Conservation (phyloP, 768 basidiomycete species). For the Rhodotorula toruloides region DNA sequence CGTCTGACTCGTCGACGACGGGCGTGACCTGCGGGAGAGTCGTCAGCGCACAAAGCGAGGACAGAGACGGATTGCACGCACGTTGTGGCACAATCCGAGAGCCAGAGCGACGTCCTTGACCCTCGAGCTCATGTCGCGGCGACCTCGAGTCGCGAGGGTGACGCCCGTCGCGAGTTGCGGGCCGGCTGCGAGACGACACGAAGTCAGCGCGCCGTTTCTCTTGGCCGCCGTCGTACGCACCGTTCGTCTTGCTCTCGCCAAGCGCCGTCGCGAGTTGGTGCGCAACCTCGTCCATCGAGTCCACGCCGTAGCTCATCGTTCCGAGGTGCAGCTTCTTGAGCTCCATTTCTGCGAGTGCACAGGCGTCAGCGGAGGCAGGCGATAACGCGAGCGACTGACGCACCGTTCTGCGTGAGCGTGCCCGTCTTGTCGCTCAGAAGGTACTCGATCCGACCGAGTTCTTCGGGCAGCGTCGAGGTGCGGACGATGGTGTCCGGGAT, state of each 20-base stretch:
- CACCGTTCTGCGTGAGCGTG: slow-evolving; percentile 93
- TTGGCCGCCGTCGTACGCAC: no score
- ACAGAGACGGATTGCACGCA: slow-evolving; percentile 47
- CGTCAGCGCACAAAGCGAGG: not conserved
- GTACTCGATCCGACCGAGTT: slow-evolving; percentile 91
- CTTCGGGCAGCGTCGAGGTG: slow-evolving; percentile 95
- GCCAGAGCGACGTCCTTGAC: slow-evolving; percentile 88
- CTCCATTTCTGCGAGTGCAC: slow-evolving; percentile 74
- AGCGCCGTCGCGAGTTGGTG: slow-evolving; percentile 85
- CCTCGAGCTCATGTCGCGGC: slow-evolving; percentile 89
- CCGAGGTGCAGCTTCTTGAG: slow-evolving; percentile 99
- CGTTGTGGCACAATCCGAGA: slow-evolving; percentile 93
- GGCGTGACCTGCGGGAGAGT: slow-evolving; percentile 75
- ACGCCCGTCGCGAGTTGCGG: slow-evolving; percentile 61
- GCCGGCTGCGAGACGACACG: not conserved
- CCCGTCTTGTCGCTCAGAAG: slow-evolving; percentile 96
- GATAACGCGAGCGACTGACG: slow-evolving; percentile 35
- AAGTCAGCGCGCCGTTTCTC: no score
- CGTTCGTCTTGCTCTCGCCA: slow-evolving; percentile 59
- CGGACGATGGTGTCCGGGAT: slow-evolving; percentile 94
- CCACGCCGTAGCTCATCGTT: slow-evolving; percentile 91
- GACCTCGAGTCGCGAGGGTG: slow-evolving; percentile 73
- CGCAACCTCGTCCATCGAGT: slow-evolving; percentile 98
- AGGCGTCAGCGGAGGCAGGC: not conserved
- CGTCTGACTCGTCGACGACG: slow-evolving; percentile 79